phyloP scores from a whole-genome alignment of 306 rosid genomes.

The Corylus heterophylla region DNA sequence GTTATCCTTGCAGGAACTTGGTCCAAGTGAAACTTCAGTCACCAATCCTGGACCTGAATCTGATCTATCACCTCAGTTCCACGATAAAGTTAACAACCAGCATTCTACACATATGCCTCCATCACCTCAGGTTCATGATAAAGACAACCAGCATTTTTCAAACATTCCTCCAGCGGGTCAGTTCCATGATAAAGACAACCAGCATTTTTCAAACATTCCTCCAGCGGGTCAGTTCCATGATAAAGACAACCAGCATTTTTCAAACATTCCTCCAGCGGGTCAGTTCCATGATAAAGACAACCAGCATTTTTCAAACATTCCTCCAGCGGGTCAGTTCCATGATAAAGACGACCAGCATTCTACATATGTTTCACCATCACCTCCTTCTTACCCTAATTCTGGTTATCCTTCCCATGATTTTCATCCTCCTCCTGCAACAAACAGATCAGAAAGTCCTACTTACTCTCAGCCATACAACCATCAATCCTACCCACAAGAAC shows the following conservation, averaged over 20 bases:
- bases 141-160: conserved; percentile 24
- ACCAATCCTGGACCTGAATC: conserved; percentile 49
- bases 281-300: conserved; percentile 51
- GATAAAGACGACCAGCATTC: conserved; percentile 38
- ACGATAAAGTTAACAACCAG: conserved; percentile 28
- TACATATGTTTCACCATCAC: conserved; percentile 44
- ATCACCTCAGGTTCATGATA: conserved; percentile 37
- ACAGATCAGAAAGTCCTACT: conserved; percentile 55
- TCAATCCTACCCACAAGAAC: conserved; percentile 65
- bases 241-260: conserved; percentile 37
- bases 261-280: conserved; percentile 45
- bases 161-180: conserved; percentile 42
- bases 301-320: conserved; percentile 47
- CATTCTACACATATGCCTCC: conserved; percentile 42
- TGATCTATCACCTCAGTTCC: conserved; percentile 46
- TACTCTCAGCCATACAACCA: conserved; percentile 64
- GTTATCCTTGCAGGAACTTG: conserved; percentile 63
- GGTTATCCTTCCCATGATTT: conserved; percentile 69
- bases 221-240: conserved; percentile 25
- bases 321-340: conserved; percentile 50
- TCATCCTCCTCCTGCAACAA: conserved; percentile 54
- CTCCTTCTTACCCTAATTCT: conserved; percentile 58
- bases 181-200: conserved; percentile 38
- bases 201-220: conserved; percentile 12
- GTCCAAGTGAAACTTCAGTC: conserved; percentile 47